Percentiles rank a stretch among this genome's conserved stretches.
These are phyloP conservation scores for Paramecium sonneborni DNA, from an alignment of 73 alveolate genomes.

Conservation along the genomic window DNA sequence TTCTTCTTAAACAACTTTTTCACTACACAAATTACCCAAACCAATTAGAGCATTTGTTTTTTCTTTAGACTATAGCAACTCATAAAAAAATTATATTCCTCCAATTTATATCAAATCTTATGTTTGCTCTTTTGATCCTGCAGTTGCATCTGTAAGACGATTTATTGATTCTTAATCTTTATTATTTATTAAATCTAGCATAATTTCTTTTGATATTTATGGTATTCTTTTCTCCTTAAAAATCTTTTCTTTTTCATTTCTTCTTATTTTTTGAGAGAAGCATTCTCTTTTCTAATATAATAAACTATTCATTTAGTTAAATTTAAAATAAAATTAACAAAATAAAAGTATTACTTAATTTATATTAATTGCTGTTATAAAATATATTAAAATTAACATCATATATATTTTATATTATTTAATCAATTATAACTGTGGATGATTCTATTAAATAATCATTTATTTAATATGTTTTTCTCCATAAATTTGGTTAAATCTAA, in stretches of 20 bases:
- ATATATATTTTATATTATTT: too few species aligned
- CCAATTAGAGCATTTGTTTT: neutral
- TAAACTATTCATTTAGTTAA: neutral
- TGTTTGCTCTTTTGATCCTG: neutral
- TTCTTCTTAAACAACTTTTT: neutral
- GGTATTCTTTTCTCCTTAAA: neutral
- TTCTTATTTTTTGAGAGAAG: neutral
- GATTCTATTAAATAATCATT: neutral
- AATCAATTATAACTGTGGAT: too few species aligned
- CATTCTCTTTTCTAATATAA: neutral
- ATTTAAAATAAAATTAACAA: neutral
- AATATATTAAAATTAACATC: too few species aligned
- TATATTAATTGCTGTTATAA: too few species aligned
- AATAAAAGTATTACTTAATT: neutral
- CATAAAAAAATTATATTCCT: neutral
- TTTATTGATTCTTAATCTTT: neutral
- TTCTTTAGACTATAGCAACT: neutral
- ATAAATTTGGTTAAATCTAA: neutral
- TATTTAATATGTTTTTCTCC: neutral
- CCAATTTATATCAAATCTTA: neutral
- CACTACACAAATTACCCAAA: neutral
- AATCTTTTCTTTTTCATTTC: neutral
- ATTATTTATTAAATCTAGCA: neutral
- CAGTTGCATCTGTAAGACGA: neutral
- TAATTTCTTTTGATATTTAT: neutral